Percentiles rank a stretch among this genome's conserved stretches.
Conservation (phyloP, 192 early-diverging fungal genomes). For the Chytriomyces sp. region DNA sequence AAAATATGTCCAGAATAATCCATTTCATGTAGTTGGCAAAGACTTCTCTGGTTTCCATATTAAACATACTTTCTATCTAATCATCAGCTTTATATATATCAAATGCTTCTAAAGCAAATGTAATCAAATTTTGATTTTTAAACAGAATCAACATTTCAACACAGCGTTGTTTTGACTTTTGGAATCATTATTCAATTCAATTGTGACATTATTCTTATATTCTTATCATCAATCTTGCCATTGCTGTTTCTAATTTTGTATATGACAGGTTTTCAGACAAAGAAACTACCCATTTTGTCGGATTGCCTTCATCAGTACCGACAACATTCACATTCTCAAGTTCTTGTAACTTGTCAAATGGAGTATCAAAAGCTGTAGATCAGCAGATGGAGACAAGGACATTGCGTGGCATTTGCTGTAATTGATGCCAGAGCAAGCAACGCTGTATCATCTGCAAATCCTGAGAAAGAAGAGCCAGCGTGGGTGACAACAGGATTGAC, state of each 20-base stretch:
- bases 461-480: too few relatives aligned
- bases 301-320: background rate
- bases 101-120: conserved; percentile 7
- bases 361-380: conserved; percentile 5
- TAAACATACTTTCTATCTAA: conserved; percentile 1
- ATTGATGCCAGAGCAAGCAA: too few relatives aligned
- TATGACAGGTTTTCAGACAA: conserved; percentile 2
- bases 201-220: conserved; percentile 4
- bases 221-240: conserved; percentile 3
- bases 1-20: too few relatives aligned
- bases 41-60: background rate
- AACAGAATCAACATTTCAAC: background rate
- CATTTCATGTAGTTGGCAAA: background rate
- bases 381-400: too few relatives aligned
- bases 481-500: too few relatives aligned
- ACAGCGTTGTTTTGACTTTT: background rate
- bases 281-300: background rate
- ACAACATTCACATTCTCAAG: background rate
- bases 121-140: too few relatives aligned
- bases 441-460: too few relatives aligned
- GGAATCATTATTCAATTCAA: background rate
- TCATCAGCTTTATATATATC: background rate
- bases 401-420: too few relatives aligned
- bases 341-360: background rate
- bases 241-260: too few relatives aligned